These are phyloP conservation scores for Pythium apleroticum DNA, from an alignment of 352 stramenopile genomes.

Conservation along the genomic window DNA sequence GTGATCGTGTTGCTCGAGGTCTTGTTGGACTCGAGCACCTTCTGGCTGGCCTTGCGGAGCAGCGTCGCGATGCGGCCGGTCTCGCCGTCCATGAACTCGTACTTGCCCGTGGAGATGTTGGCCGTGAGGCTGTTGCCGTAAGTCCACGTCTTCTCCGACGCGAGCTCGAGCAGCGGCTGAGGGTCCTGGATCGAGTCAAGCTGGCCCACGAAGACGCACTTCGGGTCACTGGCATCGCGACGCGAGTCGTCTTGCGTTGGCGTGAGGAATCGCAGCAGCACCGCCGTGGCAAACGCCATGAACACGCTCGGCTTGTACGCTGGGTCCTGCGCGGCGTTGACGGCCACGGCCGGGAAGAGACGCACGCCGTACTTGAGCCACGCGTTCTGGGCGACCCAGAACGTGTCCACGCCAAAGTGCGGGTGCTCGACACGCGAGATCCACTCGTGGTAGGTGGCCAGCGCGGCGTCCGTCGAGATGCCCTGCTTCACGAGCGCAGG, in stretches of 20 bases:
- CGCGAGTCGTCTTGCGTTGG: slow-evolving; percentile 34
- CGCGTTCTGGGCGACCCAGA: slow-evolving; percentile 93
- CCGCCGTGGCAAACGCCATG: slow-evolving; percentile 52
- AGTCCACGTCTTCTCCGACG: slow-evolving; percentile 39
- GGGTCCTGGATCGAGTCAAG: slow-evolving; percentile 47
- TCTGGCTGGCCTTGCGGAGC: slow-evolving; percentile 25
- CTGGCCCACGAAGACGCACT: slow-evolving; percentile 38
- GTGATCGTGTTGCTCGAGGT: slow-evolving; percentile 38
- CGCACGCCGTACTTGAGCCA: slow-evolving; percentile 48
- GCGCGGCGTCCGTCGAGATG: slow-evolving; percentile 34
- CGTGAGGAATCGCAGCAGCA: slow-evolving; percentile 52
- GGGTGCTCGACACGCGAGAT: slow-evolving; percentile 78
- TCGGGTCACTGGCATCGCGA: slow-evolving; percentile 10
- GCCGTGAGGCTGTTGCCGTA: slow-evolving; percentile 46
- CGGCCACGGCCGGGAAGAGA: slow-evolving; percentile 37
- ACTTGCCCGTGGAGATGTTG: slow-evolving; percentile 45
- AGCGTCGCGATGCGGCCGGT: slow-evolving; percentile 25
- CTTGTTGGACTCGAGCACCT: slow-evolving; percentile 37
- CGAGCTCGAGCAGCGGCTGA: slow-evolving; percentile 29
- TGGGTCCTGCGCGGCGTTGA: slow-evolving; percentile 24
- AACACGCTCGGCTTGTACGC: slow-evolving; percentile 37
- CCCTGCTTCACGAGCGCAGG: slow-evolving; percentile 39
- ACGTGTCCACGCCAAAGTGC: slow-evolving; percentile 90
- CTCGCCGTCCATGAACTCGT: slow-evolving; percentile 54
- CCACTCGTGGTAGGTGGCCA: slow-evolving; percentile 82